These are phyloP conservation scores for cucumber (Cucumis sativus) DNA, from an alignment of 306 rosid species.

Conservation along the genomic window Cucumber_9930_V3 NC_026659.2:28620001-28620500, in stretches of 20 bases:
- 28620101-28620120: not conserved
- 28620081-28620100: conserved; percentile 60
- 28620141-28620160: not conserved
- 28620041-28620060: conserved; percentile 98
- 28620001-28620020: conserved; percentile 62
- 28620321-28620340: not conserved
- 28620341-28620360: not conserved
- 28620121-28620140: not conserved
- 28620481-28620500: not conserved
- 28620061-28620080: conserved; percentile 58
- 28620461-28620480: not conserved
- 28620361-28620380: not conserved
- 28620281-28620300: not conserved
- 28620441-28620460: not conserved
- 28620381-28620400: not conserved
- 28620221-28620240: not conserved
- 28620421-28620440: not conserved
- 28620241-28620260: not conserved
- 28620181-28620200: not conserved
- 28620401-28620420: not conserved
- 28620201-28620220: not conserved
- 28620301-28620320: not conserved
- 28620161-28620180: not conserved
- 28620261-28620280: not conserved
- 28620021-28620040: conserved; percentile 97